Conservation (phyloP, 352 stramenopile genomes). For the Pythium pyrilobum region DNA sequence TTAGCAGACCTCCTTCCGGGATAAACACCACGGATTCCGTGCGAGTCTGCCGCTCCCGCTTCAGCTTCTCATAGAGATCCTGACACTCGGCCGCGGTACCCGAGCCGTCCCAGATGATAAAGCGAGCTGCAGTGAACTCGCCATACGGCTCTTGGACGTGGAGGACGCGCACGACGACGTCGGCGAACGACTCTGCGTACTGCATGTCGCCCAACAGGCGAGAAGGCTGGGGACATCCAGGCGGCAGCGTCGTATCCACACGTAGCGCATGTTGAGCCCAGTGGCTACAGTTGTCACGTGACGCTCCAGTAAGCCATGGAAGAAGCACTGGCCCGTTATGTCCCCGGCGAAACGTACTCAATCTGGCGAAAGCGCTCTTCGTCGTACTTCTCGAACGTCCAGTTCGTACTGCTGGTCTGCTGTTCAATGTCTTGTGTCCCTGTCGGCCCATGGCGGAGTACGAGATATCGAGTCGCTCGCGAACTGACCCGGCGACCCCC, state of each 20-base stretch:
- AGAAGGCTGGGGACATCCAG: conserved; percentile 37
- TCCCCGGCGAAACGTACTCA: conserved; percentile 7
- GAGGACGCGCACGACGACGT: conserved; percentile 60
- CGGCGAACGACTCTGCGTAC: conserved; percentile 40
- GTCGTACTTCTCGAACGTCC: conserved; percentile 62
- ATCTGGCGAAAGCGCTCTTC: conserved; percentile 28
- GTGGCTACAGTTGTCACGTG: conserved; percentile 20
- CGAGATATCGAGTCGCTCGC: conserved; percentile 45
- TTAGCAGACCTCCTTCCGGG: conserved; percentile 36
- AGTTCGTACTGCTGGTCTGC: conserved; percentile 40
- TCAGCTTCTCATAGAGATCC: conserved; percentile 22
- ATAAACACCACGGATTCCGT: conserved; percentile 15
- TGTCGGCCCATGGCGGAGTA: conserved; percentile 33
- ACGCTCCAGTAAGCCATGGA: not conserved
- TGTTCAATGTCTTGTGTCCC: conserved; percentile 29
- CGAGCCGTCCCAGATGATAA: conserved; percentile 73
- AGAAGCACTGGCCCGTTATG: not conserved
- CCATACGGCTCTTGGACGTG: conserved; percentile 27
- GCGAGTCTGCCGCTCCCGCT: conserved; percentile 1
- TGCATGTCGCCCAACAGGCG: conserved; percentile 39
- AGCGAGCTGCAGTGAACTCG: conserved; percentile 20
- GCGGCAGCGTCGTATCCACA: conserved; percentile 42
- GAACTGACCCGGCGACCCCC: conserved; percentile 25
- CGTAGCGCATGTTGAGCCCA: conserved; percentile 39
- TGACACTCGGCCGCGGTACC: conserved; percentile 20